Conservation (phyloP, 225 moss, liverwort and hornwort species). For the Pseudoscleropodium purum region DNA sequence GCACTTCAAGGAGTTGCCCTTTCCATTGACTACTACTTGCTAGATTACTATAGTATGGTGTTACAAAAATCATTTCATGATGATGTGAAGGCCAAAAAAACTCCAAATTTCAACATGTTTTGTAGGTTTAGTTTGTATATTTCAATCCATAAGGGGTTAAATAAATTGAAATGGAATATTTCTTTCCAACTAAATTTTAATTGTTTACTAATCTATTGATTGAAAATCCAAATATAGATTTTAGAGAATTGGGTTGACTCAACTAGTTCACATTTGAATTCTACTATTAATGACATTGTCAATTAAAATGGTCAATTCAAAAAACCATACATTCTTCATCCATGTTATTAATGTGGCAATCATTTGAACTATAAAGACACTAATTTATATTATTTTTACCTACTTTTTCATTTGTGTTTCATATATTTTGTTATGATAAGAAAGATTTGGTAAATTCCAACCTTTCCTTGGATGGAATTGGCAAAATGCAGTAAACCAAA, state of each 20-base stretch:
- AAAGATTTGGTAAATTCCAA: not conserved
- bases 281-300: not conserved
- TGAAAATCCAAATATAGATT: not conserved
- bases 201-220: not conserved
- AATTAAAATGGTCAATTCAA: not conserved
- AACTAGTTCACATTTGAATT: not conserved
- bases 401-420: not conserved
- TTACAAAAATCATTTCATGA: not conserved
- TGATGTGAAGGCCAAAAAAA: not conserved
- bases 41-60: fast-evolving
- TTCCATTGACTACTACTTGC: not conserved
- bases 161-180: not conserved
- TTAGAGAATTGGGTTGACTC: fast-evolving
- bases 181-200: not conserved
- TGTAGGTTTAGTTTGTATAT: too few relatives aligned
- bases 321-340: not conserved
- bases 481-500: not conserved
- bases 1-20: not conserved
- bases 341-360: not conserved
- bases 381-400: not conserved
- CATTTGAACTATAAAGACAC: too few relatives aligned
- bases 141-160: not conserved
- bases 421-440: too few relatives aligned
- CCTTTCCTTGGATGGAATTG: not conserved
- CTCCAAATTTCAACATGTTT: not conserved